These are phyloP conservation scores for Cicer chorassanicum DNA, from an alignment of 306 rosid genomes.

Conservation along the genomic window DNA sequence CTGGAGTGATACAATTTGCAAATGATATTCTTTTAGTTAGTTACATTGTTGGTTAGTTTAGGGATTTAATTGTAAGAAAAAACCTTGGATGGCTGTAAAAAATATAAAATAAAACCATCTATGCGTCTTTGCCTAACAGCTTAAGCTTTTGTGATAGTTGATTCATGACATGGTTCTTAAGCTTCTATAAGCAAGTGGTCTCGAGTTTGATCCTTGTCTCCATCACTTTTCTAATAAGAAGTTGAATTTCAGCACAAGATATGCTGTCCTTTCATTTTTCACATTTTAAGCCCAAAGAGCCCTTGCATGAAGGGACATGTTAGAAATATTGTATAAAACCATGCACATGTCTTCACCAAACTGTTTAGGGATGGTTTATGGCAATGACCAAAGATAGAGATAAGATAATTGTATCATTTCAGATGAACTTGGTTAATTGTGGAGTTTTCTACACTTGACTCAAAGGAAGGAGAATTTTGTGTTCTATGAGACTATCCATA, in stretches of 20 bases:
- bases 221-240: background rate
- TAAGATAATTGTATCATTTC: background rate
- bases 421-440: constrained; percentile 10
- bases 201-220: background rate
- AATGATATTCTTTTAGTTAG: constrained; percentile 1
- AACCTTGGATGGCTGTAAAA: background rate
- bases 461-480: constrained; percentile 2
- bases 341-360: background rate
- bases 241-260: background rate
- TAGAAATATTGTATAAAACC: background rate
- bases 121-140: background rate
- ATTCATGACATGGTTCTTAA: background rate
- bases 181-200: background rate
- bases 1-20: constrained; percentile 11
- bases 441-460: constrained; percentile 4
- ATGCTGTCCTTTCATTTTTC: background rate
- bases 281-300: background rate
- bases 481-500: background rate
- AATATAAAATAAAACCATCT: background rate
- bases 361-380: background rate
- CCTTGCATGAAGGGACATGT: background rate
- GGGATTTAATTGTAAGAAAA: background rate
- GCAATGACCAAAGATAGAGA: background rate
- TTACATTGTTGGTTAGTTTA: background rate
- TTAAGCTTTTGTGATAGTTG: background rate